Conservation (phyloP, 306 rosid species). For the Corylus heterophylla region DNA sequence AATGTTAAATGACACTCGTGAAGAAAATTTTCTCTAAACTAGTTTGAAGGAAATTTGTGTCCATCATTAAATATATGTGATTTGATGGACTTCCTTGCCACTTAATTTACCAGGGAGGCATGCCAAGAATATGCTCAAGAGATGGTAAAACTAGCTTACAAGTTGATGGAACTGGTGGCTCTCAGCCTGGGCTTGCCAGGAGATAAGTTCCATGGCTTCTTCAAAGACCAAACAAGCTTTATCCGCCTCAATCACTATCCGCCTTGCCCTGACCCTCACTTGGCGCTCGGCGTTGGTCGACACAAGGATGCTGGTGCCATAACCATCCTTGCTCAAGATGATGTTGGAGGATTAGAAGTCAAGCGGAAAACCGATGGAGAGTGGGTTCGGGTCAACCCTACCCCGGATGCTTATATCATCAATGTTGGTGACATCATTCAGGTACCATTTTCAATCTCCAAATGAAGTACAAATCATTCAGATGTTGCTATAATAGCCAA, state of each 20-base stretch:
- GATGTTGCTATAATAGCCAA: too few relatives aligned
- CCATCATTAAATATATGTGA: not conserved
- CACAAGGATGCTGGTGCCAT: constrained; percentile 59
- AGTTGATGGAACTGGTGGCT: constrained; percentile 55
- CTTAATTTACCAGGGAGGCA: constrained; percentile 32
- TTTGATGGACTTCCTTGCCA: not conserved
- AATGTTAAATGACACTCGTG: too few relatives aligned
- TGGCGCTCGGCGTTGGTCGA: constrained; percentile 66
- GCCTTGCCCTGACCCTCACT: constrained; percentile 55
- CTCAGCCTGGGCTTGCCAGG: constrained; percentile 56
- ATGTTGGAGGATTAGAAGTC: constrained; percentile 67
- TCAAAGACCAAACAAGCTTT: constrained; percentile 49
- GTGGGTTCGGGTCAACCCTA: constrained; percentile 62
- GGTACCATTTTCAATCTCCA: constrained; percentile 26
- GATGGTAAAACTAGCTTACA: constrained; percentile 42
- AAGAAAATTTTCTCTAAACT: too few relatives aligned
- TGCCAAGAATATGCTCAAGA: constrained; percentile 50
- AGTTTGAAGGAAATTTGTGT: too few relatives aligned
- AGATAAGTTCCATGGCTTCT: constrained; percentile 41
- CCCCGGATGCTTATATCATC: constrained; percentile 53
- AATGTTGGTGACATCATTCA: constrained; percentile 61
- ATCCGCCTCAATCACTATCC: constrained; percentile 60
- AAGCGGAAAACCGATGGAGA: constrained; percentile 54
- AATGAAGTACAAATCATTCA: too few relatives aligned
- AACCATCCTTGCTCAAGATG: constrained; percentile 63